Conservation (phyloP, 73 alveolate species). For the Stentor coeruleus region DNA sequence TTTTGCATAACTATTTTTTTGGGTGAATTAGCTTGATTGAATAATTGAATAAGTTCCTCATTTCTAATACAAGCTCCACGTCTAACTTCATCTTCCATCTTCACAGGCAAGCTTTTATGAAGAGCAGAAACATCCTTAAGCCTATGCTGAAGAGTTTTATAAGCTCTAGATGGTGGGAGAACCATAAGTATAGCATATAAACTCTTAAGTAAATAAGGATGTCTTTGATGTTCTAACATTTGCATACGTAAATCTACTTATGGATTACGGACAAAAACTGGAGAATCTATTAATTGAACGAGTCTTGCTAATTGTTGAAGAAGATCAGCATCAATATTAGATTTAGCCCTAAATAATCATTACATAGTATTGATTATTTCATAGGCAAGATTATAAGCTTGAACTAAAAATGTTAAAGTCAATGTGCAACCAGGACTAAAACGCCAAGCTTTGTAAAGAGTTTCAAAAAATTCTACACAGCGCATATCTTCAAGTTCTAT, state of each 20-base stretch:
- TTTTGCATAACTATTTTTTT: too few species aligned
- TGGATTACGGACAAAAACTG: conserved; percentile 13
- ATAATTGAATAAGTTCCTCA: background rate
- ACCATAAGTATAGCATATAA: conserved; percentile 8
- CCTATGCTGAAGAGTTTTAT: conserved; percentile 8
- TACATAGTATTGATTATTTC: conserved; percentile 9
- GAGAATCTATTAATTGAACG: background rate
- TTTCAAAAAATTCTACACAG: background rate
- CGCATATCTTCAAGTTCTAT: background rate
- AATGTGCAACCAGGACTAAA: conserved; percentile 12
- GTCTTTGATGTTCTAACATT: conserved; percentile 15
- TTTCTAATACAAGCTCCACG: background rate
- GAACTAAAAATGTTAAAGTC: background rate
- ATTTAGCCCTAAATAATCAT: background rate
- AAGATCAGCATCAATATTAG: background rate
- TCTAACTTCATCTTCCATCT: background rate
- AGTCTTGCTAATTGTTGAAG: conserved; percentile 10
- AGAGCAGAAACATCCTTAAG: conserved; percentile 12
- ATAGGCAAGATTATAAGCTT: conserved; percentile 6
- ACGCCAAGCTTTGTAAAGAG: background rate
- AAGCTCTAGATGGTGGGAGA: conserved; percentile 21
- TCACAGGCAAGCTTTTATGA: background rate
- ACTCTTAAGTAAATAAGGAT: background rate
- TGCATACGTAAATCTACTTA: conserved; percentile 17
- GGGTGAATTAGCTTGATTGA: background rate